A percentile compares a stretch with the other conserved stretches of the same genome.
Evolutionary conservation across 129 eudicot genomes (phyloP).

Genomic region (Oenanthe sinensis): DNA sequence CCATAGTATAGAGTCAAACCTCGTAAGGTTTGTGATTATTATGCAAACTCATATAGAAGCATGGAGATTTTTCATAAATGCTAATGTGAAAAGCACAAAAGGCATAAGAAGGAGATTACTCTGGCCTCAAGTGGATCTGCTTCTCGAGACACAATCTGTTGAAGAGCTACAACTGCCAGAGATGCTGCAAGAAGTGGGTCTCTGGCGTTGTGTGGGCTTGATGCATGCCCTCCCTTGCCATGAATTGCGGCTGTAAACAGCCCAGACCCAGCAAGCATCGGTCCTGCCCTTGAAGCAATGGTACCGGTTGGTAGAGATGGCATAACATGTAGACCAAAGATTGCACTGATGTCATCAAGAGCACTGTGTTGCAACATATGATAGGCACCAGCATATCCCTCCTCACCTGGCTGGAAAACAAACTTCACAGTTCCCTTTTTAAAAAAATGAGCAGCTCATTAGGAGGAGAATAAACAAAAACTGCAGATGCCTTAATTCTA

Average conservation of each 20-base stretch:
- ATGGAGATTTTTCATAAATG: neutral
- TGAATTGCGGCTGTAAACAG: slow-evolving; percentile 36
- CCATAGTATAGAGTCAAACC: neutral
- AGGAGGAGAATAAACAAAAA: neutral
- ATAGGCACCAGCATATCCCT: slow-evolving; percentile 56
- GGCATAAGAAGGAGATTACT: slow-evolving; percentile 24
- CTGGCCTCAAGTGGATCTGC: slow-evolving; percentile 60
- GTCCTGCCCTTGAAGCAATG: slow-evolving; percentile 52
- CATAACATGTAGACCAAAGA: slow-evolving; percentile 40
- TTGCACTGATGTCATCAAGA: slow-evolving; percentile 46
- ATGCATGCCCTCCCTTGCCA: slow-evolving; percentile 60
- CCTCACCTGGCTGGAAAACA: slow-evolving; percentile 69
- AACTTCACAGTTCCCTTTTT: slow-evolving; percentile 53
- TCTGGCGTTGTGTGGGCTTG: slow-evolving; percentile 39
- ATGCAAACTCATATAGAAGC: neutral
- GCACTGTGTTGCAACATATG: slow-evolving; percentile 51
- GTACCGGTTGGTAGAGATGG: slow-evolving; percentile 41
- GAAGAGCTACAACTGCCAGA: slow-evolving; percentile 46
- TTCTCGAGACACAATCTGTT: slow-evolving; percentile 63
- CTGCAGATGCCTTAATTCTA: neutral
- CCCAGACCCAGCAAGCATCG: slow-evolving; percentile 54
- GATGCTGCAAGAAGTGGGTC: slow-evolving; percentile 63
- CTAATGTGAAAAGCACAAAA: neutral
- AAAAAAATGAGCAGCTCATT: slow-evolving; percentile 4
- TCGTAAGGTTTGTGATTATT: neutral